Base-by-base conservation (phyloP, 805 yeast species). In the Sungouiozyma ichnusensis region DNA sequence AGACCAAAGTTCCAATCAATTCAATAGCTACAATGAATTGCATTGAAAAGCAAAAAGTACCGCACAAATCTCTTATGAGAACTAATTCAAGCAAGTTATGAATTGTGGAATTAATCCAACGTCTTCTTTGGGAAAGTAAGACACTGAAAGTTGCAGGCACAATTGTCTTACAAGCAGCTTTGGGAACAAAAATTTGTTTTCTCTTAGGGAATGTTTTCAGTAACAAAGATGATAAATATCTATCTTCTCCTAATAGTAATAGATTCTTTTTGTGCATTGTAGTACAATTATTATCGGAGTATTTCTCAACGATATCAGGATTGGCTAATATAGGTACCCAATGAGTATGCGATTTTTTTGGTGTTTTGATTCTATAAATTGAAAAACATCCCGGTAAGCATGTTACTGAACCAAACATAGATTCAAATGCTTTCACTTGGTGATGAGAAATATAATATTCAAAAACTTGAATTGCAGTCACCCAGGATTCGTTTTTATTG, bases 331-430 rank as follows among this genome's bases (percentile, higher is more conserved):
- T 82, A 6, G 97, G 97, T 31, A 88, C 95, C 96, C 97, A 87
- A 60, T 72, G 81, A 4, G 84, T 85, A 43, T 76, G 77, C 13
- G 66, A 50, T 14, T 88, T 87, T 63, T 85, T 86, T 18, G 95
- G 96, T 0, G 95, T 70, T 62, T 87, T 87, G 58, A 87, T 84
- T 53, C 97, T 74, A 58, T 88, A 87, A 79, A 87, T 81, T 46
- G 85, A 81, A 71, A 87, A 87, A 69, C 97, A 87, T 33, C 97
- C 97, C 0, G 97, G 97, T 47, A 87, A 72, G 73, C 97, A 87
- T 0, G 97, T 87, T 14, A 87, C 97, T 51, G 92, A 81, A 44
- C 95, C 95, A 62, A 87, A 87, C 1, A 83, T 88, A n/a, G 94
- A 80, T 64, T 87, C 97, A 62, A 87, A 87, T 0, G 95, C 95